Base-by-base conservation (phyloP, 208 protist species). In the Crithidia fasciculata region DNA sequence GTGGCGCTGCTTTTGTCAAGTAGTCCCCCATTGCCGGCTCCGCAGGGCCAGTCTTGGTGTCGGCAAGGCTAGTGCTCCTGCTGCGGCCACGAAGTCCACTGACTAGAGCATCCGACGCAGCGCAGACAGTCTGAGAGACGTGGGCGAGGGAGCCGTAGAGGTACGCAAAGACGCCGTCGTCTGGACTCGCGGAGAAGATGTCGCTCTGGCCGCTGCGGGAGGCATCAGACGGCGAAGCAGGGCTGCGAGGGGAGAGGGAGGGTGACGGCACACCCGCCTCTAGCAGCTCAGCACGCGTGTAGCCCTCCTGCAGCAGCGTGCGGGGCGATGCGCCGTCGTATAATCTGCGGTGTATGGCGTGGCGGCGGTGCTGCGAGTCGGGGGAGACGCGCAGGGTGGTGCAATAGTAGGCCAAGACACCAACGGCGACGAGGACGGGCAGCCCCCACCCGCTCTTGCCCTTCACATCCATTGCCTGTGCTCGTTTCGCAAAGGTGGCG, bases 241-340 rank as follows among this genome's bases (percentile, higher is more conserved):
- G 45, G 45, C 45, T 49, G 7, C 19, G 9, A 16, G 60, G 16
- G 44, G 43, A 37, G 18, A 78, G 66, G 43, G 66, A 39, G 18
- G 69, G 19, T 18, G 16, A 50, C 36, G 74, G 57, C 50, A 79
- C 74, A 55, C 65, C 66, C 2, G 66, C 74, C 39, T 44, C 40
- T n/a, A 73, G 57, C 28, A 79, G 74, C 50, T 79, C 74, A 7
- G 57, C 58, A 2, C 50, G 39, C 36, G 41, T 79, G 66, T 69
- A 79, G 15, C 74, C 74, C n/a, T 72, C 74, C 12, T 60, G 8
- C 41, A 73, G 53, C 43, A 79, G 59, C 53, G 56, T 57, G 37
- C 9, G 66, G 3, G 74, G 74, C 4, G 66, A 69, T 18, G 59
- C 28, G 37, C 66, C 74, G 19, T 69, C 60, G 18, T 62, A 2